phyloP scores from a whole-genome alignment of 352 stramenopile species.

The Globisporangium canariense region DNA sequence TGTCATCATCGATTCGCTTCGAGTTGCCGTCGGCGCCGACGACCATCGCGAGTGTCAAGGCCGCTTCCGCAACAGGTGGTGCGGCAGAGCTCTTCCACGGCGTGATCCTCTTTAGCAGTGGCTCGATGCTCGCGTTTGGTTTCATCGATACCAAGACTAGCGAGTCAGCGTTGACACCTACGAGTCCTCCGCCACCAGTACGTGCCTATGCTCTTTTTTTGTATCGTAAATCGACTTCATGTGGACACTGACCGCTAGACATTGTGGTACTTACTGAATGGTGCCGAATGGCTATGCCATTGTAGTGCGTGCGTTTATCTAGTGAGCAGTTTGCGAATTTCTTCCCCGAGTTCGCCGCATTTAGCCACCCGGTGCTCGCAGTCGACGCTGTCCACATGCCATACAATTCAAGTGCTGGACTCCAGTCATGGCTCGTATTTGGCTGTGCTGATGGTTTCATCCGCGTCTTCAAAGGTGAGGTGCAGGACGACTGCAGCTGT shows the following conservation, averaged over 20 bases:
- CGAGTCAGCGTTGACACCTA: background rate
- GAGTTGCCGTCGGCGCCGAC: slow-evolving; percentile 53
- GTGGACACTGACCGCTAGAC: background rate
- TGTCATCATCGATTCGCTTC: slow-evolving; percentile 34
- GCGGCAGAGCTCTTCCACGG: slow-evolving; percentile 41
- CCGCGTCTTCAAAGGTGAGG: slow-evolving; percentile 42
- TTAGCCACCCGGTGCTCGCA: slow-evolving; percentile 49
- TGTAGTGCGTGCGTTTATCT: slow-evolving; percentile 43
- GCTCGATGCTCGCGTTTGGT: slow-evolving; percentile 61
- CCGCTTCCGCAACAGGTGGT: slow-evolving; percentile 21
- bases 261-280: background rate
- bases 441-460: slow-evolving; percentile 68
- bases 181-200: background rate
- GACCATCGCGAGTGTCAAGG: slow-evolving; percentile 43
- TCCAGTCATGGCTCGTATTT: slow-evolving; percentile 43
- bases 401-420: background rate
- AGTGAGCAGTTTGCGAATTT: slow-evolving; percentile 65
- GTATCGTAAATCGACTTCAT: background rate
- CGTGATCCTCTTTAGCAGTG: slow-evolving; percentile 55
- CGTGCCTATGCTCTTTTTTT: background rate
- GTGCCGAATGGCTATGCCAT: background rate
- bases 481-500: slow-evolving; percentile 27
- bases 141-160: slow-evolving; percentile 37
- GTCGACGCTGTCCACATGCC: slow-evolving; percentile 34
- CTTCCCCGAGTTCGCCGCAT: slow-evolving; percentile 66